Evolutionary conservation across 2,329 filamentous ascomycete genomes (phyloP).

Genomic region (Cercospora citrullina): DNA sequence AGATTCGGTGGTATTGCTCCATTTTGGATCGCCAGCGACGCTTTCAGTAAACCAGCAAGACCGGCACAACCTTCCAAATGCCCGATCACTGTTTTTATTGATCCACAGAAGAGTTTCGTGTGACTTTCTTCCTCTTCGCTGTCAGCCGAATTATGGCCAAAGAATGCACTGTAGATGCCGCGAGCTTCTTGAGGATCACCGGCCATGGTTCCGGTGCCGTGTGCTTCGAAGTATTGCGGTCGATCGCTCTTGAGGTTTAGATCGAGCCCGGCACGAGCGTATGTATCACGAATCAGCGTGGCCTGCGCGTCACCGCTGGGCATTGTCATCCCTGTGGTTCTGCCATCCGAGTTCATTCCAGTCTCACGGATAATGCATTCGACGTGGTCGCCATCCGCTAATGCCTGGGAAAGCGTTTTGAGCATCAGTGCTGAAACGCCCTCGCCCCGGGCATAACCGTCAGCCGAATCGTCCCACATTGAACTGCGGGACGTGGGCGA

Average conservation of each 20-base stretch:
- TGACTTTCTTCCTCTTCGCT: background rate
- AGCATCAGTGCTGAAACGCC: slow-evolving; percentile 54
- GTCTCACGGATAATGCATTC: slow-evolving; percentile 43
- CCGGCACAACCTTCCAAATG: slow-evolving; percentile 31
- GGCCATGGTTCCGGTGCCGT: slow-evolving; percentile 41
- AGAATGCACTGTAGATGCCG: slow-evolving; percentile 28
- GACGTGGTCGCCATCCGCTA: slow-evolving; percentile 50
- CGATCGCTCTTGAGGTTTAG: slow-evolving; percentile 15
- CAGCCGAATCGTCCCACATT: slow-evolving; percentile 43
- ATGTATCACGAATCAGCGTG: slow-evolving; percentile 41
- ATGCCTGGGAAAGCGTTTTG: slow-evolving; percentile 52
- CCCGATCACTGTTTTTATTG: slow-evolving; percentile 33
- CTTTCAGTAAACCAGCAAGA: slow-evolving; percentile 32
- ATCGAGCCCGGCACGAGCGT: slow-evolving; percentile 36
- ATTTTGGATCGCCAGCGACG: slow-evolving; percentile 32
- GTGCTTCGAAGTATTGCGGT: slow-evolving; percentile 27
- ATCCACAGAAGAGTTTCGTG: slow-evolving; percentile 27
- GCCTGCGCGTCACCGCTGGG: slow-evolving; percentile 43
- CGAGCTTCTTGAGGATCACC: slow-evolving; percentile 34
- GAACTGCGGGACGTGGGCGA: slow-evolving; percentile 33
- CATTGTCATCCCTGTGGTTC: slow-evolving; percentile 42
- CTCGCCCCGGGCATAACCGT: slow-evolving; percentile 57
- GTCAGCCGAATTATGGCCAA: slow-evolving; percentile 7
- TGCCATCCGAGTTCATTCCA: slow-evolving; percentile 43
- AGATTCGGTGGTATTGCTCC: slow-evolving; percentile 32